Percentiles rank a stretch among this genome's conserved stretches.
Evolutionary conservation across 2,329 filamentous ascomycete genomes (phyloP).

Genomic region (Beauveria brongniartii): DNA sequence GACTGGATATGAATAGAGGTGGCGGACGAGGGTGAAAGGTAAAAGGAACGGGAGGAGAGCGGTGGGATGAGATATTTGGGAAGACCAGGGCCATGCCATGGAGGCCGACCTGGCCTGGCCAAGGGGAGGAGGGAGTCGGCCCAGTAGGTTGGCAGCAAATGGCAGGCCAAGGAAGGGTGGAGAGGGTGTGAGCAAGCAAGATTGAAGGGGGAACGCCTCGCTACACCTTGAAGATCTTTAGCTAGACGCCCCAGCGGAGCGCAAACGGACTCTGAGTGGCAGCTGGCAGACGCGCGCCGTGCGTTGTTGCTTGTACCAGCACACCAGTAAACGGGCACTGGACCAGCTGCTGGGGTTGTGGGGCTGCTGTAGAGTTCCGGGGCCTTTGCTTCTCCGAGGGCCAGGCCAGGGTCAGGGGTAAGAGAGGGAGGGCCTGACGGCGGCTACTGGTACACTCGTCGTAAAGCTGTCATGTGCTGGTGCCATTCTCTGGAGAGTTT

Average conservation of each 20-base stretch:
- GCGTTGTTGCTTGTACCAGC: not conserved
- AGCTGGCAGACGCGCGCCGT: not conserved
- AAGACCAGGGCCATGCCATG: not conserved
- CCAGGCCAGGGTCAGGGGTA: not conserved
- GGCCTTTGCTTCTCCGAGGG: not conserved
- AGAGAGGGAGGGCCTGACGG: not conserved
- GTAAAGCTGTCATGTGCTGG: not conserved
- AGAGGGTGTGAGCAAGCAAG: not conserved
- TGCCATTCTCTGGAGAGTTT: not conserved
- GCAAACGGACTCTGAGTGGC: not conserved
- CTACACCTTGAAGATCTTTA: not conserved
- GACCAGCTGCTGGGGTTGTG: not conserved
- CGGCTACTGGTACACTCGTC: not conserved
- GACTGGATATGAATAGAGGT: conserved; percentile 7
- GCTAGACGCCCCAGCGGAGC: not conserved
- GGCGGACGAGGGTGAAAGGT: conserved; percentile 2
- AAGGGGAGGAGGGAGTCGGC: not conserved
- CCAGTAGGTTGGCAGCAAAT: not conserved
- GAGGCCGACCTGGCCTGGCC: not conserved
- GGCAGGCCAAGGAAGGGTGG: not conserved
- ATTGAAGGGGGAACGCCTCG: not conserved
- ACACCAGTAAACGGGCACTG: not conserved
- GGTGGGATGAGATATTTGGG: conserved; percentile 6
- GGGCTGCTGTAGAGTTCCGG: not conserved
- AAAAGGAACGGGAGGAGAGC: conserved; percentile 3